Percentiles rank a stretch among this genome's conserved stretches.
Conservation (phyloP, 108 stramenopile genomes). For the Nitzschia inconspicua region DNA sequence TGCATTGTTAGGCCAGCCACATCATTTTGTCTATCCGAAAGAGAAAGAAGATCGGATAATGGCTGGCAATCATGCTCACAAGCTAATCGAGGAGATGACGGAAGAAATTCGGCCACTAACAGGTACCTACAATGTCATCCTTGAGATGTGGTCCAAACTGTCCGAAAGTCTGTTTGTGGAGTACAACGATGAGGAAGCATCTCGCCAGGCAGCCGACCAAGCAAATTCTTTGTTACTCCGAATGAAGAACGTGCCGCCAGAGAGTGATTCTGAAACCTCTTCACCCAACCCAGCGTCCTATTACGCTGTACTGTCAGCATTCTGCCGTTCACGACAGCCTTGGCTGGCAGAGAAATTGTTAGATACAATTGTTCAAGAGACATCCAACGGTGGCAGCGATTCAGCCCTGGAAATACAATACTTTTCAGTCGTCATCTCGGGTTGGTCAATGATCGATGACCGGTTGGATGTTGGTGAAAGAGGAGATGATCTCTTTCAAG, state of each 20-base stretch:
- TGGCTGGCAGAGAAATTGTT: slow-evolving; percentile 30
- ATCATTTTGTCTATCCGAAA: too few species aligned
- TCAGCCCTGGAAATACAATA: slow-evolving; percentile 17
- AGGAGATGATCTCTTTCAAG: slow-evolving; percentile 31
- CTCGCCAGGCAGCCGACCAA: slow-evolving; percentile 32
- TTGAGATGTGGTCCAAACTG: slow-evolving; percentile 49
- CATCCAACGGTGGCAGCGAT: not conserved
- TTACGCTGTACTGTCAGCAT: slow-evolving; percentile 61
- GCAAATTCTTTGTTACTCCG: slow-evolving; percentile 61
- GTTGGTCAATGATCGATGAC: slow-evolving; percentile 53
- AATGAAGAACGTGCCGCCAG: slow-evolving; percentile 23
- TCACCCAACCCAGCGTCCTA: slow-evolving; percentile 57
- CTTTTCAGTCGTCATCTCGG: slow-evolving; percentile 31
- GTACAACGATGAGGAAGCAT: not conserved
- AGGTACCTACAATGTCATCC: slow-evolving; percentile 66
- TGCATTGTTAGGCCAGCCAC: too few species aligned
- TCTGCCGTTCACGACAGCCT: slow-evolving; percentile 19
- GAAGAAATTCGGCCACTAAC: too few species aligned
- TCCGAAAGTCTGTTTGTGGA: slow-evolving; percentile 19
- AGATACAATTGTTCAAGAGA: slow-evolving; percentile 22
- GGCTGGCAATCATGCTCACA: too few species aligned
- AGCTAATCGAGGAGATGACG: too few species aligned
- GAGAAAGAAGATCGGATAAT: too few species aligned
- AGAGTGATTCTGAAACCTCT: not conserved
- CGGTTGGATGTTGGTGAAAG: slow-evolving; percentile 32